Conservation (phyloP, 441 rosid genomes). For the Corymbia citriodora region DNA sequence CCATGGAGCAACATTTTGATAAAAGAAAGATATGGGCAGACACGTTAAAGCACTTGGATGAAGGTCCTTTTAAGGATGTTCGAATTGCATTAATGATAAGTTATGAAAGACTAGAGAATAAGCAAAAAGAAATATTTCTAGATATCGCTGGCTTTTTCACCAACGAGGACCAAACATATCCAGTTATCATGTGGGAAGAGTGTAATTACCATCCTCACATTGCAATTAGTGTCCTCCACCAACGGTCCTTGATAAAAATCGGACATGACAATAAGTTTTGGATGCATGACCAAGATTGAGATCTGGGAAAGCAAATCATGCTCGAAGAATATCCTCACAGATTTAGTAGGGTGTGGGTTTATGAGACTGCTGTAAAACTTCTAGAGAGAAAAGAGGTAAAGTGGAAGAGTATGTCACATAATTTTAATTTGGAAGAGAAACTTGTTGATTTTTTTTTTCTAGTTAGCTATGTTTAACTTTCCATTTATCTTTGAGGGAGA, state of each 20-base stretch:
- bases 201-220: accelerated
- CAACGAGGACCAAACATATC: neutral
- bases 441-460: neutral
- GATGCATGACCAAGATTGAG: neutral
- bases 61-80: accelerated
- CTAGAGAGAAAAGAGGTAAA: neutral
- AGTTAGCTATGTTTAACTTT: neutral
- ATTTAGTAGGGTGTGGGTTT: neutral
- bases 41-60: accelerated
- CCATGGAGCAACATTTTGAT: accelerated
- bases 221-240: accelerated
- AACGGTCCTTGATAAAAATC: neutral
- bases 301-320: accelerated
- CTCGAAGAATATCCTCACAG: accelerated
- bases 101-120: neutral
- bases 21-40: neutral
- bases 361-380: accelerated
- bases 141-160: neutral
- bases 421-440: neutral
- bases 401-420: neutral
- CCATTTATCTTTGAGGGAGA: neutral
- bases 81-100: neutral
- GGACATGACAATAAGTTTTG: accelerated
- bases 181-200: neutral
- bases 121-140: neutral